These are phyloP conservation scores for Aspergillus brasiliensis DNA, from an alignment of 2,329 filamentous ascomycete species.

Conservation along the genomic window DNA sequence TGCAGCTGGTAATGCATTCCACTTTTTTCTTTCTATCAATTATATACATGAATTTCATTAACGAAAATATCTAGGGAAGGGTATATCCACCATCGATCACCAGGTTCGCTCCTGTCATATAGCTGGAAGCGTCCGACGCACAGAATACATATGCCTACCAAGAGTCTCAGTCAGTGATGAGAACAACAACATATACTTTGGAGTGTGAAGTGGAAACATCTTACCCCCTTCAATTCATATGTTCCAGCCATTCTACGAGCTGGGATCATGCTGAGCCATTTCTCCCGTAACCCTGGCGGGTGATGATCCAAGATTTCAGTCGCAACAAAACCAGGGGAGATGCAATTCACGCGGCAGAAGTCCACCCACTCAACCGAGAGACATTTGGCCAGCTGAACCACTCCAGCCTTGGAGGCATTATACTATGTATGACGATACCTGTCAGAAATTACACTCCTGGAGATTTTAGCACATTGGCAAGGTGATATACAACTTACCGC, in stretches of 20 bases:
- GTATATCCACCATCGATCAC: conserved; percentile 54
- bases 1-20: too few species aligned
- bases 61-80: too few species aligned
- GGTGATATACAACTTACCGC: conserved; percentile 24
- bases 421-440: conserved; percentile 24
- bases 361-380: conserved; percentile 44
- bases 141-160: conserved; percentile 30
- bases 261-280: conserved; percentile 45
- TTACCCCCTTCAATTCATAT: conserved; percentile 43
- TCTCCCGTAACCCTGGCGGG: conserved; percentile 33
- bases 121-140: conserved; percentile 51
- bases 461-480: too few species aligned
- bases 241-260: conserved; percentile 39
- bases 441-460: too few species aligned
- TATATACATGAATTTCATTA: conserved; percentile 5
- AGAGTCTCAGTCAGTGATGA: too few species aligned
- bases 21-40: too few species aligned
- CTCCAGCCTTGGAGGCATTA: conserved; percentile 41
- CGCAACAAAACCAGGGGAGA: conserved; percentile 44
- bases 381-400: conserved; percentile 42
- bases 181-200: too few species aligned
- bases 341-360: conserved; percentile 43
- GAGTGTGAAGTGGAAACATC: neutral
- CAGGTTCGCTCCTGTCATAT: conserved; percentile 52
- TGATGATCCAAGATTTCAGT: conserved; percentile 41